Evolutionary conservation across 176 grass and related monocot species (phyloP).

Genomic region (Tuctoria greenei): DNA sequence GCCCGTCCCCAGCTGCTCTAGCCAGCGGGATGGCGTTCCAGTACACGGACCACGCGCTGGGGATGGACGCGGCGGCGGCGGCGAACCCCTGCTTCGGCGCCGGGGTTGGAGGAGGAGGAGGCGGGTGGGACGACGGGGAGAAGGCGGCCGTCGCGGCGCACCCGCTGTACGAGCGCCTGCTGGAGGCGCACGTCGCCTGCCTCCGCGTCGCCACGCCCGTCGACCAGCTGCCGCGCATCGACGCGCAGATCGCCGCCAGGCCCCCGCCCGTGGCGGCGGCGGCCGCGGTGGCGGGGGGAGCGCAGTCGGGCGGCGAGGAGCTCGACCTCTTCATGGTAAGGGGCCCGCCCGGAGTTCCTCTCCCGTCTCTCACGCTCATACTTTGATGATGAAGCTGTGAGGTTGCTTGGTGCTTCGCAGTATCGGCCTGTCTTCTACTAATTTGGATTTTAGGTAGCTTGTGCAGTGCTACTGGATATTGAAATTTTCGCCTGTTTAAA

Average conservation of each 20-base stretch:
- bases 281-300: constrained; percentile 22
- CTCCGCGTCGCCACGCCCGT: constrained; percentile 93
- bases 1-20: background rate
- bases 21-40: constrained; percentile 49
- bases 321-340: constrained; percentile 98
- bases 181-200: constrained; percentile 89
- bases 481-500: background rate
- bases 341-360: background rate
- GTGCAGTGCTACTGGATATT: background rate
- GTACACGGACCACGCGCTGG: constrained; percentile 50
- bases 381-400: background rate
- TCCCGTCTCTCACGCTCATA: background rate
- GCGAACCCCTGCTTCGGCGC: constrained; percentile 30
- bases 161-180: constrained; percentile 89
- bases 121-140: constrained; percentile 59
- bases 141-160: constrained; percentile 88
- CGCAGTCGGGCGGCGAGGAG: constrained; percentile 62
- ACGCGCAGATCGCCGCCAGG: constrained; percentile 79
- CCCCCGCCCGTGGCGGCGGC: constrained; percentile 46
- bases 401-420: background rate
- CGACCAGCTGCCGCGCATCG: constrained; percentile 90
- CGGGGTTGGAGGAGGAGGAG: background rate
- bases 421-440: background rate
- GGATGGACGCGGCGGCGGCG: constrained; percentile 45
- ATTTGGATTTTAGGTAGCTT: background rate